Evolutionary conservation across 345 rosid species (phyloP).

Genomic region (Murraya koenigii): DNA sequence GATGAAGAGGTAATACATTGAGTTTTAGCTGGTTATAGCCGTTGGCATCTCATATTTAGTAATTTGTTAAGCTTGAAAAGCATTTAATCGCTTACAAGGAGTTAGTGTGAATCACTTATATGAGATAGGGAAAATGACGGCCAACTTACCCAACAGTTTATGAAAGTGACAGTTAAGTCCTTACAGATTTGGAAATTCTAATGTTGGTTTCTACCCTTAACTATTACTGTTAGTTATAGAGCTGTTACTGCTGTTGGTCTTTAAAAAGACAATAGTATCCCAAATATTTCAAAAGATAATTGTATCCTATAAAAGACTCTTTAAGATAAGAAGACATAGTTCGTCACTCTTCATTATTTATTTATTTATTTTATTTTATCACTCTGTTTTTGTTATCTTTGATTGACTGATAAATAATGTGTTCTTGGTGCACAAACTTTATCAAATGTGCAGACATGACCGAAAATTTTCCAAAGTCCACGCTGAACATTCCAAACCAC

Average conservation of each 20-base stretch:
- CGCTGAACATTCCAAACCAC: not conserved
- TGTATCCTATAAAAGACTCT: not conserved
- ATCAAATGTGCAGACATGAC: not conserved
- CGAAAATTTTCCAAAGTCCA: not conserved
- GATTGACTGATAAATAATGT: not conserved
- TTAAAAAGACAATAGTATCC: not conserved
- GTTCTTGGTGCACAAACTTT: not conserved
- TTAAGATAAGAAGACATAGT: not conserved
- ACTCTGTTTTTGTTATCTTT: not conserved
- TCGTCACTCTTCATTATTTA: not conserved
- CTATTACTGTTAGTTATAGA: not conserved
- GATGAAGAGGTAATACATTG: conserved; percentile 77
- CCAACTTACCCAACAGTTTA: not conserved
- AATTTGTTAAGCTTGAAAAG: not conserved
- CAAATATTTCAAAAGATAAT: not conserved
- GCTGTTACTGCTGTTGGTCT: not conserved
- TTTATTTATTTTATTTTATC: no score
- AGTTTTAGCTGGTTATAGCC: not conserved
- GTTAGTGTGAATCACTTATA: not conserved
- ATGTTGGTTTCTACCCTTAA: not conserved
- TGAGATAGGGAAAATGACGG: not conserved
- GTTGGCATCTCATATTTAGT: not conserved
- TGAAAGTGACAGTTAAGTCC: not conserved
- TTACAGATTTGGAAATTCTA: not conserved
- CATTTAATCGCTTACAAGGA: not conserved